Evolutionary conservation across 208 protist genomes (phyloP).

Genomic region (Porcisia deanei): DNA sequence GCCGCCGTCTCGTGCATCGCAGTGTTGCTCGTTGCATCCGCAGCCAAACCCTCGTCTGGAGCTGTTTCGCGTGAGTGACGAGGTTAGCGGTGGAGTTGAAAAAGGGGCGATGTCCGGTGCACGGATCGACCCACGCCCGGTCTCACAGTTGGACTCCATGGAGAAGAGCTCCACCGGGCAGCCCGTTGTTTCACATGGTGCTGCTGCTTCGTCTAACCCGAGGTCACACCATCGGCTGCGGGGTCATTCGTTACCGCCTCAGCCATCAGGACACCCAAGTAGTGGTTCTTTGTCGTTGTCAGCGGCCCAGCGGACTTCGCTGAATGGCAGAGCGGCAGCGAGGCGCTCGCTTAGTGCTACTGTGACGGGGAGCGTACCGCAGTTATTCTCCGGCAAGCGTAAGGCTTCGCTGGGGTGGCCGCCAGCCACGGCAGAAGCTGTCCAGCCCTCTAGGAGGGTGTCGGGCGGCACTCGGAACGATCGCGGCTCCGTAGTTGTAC

Average conservation of each 20-base stretch:
- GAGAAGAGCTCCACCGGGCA: background rate
- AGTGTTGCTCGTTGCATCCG: background rate
- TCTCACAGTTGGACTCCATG: background rate
- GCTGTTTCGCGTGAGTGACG: slow-evolving; percentile 1
- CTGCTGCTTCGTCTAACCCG: background rate
- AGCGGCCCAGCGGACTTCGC: background rate
- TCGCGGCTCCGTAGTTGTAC: background rate
- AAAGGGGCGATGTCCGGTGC: background rate
- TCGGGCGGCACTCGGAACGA: background rate
- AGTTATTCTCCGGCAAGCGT: slow-evolving; percentile 27
- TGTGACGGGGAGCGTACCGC: slow-evolving; percentile 22
- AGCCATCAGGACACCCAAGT: background rate
- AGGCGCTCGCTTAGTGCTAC: background rate
- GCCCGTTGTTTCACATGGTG: background rate
- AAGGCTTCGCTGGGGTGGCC: slow-evolving; percentile 4
- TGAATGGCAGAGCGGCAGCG: background rate
- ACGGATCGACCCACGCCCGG: background rate
- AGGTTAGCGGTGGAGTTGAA: too few relatives aligned
- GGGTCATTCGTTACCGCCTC: background rate
- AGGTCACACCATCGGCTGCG: background rate
- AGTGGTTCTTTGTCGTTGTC: background rate
- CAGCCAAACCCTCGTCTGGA: background rate
- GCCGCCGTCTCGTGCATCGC: background rate
- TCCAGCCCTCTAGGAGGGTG: background rate
- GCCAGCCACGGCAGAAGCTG: background rate